phyloP scores from a whole-genome alignment of 1,284 basidiomycete species.

The Trichosporon sp. region DNA sequence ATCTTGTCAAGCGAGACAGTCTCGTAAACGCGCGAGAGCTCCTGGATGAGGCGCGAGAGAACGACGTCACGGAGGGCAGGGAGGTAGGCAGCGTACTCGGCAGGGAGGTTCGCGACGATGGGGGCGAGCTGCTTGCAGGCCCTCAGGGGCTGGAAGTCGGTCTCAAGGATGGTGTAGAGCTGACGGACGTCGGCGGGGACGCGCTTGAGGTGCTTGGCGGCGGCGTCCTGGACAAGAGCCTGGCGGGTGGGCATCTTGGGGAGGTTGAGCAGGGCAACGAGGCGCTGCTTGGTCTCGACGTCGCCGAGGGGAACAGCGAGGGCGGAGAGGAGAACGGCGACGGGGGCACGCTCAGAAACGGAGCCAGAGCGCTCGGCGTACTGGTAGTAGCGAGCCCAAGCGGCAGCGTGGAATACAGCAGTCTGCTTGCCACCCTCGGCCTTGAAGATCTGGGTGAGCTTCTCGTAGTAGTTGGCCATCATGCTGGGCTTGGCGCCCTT shows the following conservation, averaged over 20 bases:
- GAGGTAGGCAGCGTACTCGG: constrained; percentile 71
- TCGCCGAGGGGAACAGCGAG: constrained; percentile 85
- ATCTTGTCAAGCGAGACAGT: constrained; percentile 76
- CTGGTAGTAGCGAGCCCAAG: constrained; percentile 79
- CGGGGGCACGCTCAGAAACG: constrained; percentile 76
- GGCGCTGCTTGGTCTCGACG: constrained; percentile 66
- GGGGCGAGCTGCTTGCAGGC: constrained; percentile 81
- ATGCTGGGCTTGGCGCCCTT: constrained; percentile 85
- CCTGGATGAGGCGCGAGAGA: constrained; percentile 86
- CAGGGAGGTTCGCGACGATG: constrained; percentile 64
- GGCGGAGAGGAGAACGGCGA: constrained; percentile 86
- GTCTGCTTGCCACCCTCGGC: constrained; percentile 58
- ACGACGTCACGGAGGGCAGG: constrained; percentile 87
- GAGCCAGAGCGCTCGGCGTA: constrained; percentile 56
- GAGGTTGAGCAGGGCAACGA: constrained; percentile 83
- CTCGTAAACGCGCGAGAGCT: constrained; percentile 91
- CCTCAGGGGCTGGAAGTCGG: constrained; percentile 89
- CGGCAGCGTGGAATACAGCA: constrained; percentile 94
- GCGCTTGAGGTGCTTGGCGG: constrained; percentile 76
- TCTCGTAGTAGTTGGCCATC: constrained; percentile 99
- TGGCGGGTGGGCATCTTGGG: constrained; percentile 79
- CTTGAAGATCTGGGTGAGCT: constrained; percentile 88
- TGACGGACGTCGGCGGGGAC: constrained; percentile 73
- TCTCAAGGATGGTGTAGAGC: constrained; percentile 87
- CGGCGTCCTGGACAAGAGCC: constrained; percentile 78